Evolutionary conservation across 176 grass and related monocot genomes (phyloP), one percentile per base, ranked within the genome.

Genomic region (Coix lacrymajobi): DNA sequence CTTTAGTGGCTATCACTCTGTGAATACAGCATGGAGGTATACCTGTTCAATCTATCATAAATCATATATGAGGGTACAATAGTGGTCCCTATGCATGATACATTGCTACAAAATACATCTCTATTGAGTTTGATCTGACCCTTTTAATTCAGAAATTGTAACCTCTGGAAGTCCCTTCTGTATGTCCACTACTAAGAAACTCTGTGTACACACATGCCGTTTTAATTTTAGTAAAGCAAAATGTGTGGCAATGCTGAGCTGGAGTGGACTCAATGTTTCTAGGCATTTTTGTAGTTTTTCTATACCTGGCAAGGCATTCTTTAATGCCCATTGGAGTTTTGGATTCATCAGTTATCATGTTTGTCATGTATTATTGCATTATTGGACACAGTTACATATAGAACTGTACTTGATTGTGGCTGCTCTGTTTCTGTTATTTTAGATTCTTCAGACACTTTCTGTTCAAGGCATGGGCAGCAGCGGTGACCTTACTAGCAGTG

Each of bases 401-500:
- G 43, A 81, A 48, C 69, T 63, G 36, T 72, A 66, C 43, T 80
- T 84, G 60, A 29, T 30, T 65, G 34, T 63, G 40, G 14, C 81
- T 82, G 24, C 26, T 52, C 66, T 87, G 62, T 48, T 73, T 37
- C 48, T 90, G 37, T 78, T 67, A 62, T 75, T 76, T 78, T 79
- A 98, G 96, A 93, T 98, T 88, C 85, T 95, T 73, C 96, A 98
- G 75, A 90, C 93, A 81, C 92, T 98, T 66, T 90, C 96, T 5
- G 85, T 92, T 77, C 92, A 98, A 95, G 93, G 92, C 66, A 82
- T 83, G 1, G 88, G 73, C 68, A 89, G 84, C 67, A 84, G 70
- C 67, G 73, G 89, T 69, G 93, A 94, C 9, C 85, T 87, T 86
- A 88, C 68, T 73, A 98, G 88, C 77, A 98, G 92, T 62, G 89